Evolutionary conservation across 352 stramenopile genomes (phyloP).

Genomic region (Phytophthora vignae): DNA sequence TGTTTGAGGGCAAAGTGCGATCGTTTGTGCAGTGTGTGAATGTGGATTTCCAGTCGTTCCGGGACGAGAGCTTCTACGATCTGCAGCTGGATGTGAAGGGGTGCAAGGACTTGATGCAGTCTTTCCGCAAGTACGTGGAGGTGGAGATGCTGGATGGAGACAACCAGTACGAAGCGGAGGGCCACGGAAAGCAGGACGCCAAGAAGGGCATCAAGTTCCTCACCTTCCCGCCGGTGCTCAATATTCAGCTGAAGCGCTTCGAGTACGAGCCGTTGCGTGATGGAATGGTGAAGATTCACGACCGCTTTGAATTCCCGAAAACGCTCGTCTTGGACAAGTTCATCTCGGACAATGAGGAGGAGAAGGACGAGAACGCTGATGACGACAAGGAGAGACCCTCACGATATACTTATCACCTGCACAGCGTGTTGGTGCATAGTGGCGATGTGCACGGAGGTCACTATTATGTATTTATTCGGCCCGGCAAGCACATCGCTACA

Average conservation of each 20-base stretch:
- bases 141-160: constrained; percentile 94
- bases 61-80: constrained; percentile 94
- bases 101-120: constrained; percentile 89
- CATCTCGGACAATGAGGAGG: constrained; percentile 16
- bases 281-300: constrained; percentile 91
- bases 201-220: constrained; percentile 90
- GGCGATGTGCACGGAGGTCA: constrained; percentile 88
- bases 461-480: constrained; percentile 92
- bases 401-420: constrained; percentile 77
- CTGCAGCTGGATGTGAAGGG: constrained; percentile 94
- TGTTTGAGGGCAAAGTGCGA: constrained; percentile 92
- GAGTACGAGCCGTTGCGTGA: constrained; percentile 89
- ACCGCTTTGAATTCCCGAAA: constrained; percentile 89
- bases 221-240: constrained; percentile 90
- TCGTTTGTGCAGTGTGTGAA: constrained; percentile 94
- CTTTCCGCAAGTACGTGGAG: constrained; percentile 93
- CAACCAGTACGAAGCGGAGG: constrained; percentile 94
- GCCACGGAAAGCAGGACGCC: constrained; percentile 90
- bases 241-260: constrained; percentile 93
- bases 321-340: constrained; percentile 81
- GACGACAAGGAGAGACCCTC: constrained; percentile 12
- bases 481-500: constrained; percentile 66
- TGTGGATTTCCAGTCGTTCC: constrained; percentile 88
- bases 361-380: constrained; percentile 2
- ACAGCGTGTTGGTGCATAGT: constrained; percentile 89